A percentile compares a stretch with the other conserved stretches of the same genome.
Evolutionary conservation across 306 rosid genomes (phyloP).

Genomic region (Psophocarpus tetragonolobus): DNA sequence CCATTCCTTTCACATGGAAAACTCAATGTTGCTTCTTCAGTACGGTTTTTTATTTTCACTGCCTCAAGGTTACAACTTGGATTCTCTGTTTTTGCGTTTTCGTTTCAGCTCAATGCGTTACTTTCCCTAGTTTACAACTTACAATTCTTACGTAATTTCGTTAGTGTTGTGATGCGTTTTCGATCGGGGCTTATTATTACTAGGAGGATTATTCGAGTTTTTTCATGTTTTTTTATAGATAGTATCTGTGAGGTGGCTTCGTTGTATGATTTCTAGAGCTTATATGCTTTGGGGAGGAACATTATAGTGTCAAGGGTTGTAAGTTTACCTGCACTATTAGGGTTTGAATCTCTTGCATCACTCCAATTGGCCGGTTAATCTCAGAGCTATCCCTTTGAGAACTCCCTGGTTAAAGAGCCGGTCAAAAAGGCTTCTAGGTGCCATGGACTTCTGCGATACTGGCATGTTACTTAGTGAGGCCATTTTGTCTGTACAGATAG

Average conservation of each 20-base stretch:
- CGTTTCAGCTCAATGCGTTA: conserved; percentile 1
- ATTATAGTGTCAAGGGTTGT: not conserved
- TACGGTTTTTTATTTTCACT: not conserved
- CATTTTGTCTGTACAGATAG: not conserved
- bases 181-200: not conserved
- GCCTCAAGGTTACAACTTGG: not conserved
- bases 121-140: not conserved
- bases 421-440: not conserved
- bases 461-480: not conserved
- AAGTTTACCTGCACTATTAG: not conserved
- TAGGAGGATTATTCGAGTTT: not conserved
- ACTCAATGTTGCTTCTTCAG: not conserved
- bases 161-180: not conserved
- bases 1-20: not conserved
- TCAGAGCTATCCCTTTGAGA: not conserved
- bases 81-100: not conserved
- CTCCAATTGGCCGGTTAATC: not conserved
- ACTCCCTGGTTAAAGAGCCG: not conserved
- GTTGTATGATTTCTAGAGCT: not conserved
- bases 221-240: not conserved
- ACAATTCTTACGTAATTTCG: not conserved
- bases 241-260: not conserved
- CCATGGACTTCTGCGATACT: not conserved
- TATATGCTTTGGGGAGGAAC: not conserved
- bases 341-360: not conserved